phyloP scores from a whole-genome alignment of 202 grass and related monocot genomes.

The Dendrocalamus latiflorus region DNA sequence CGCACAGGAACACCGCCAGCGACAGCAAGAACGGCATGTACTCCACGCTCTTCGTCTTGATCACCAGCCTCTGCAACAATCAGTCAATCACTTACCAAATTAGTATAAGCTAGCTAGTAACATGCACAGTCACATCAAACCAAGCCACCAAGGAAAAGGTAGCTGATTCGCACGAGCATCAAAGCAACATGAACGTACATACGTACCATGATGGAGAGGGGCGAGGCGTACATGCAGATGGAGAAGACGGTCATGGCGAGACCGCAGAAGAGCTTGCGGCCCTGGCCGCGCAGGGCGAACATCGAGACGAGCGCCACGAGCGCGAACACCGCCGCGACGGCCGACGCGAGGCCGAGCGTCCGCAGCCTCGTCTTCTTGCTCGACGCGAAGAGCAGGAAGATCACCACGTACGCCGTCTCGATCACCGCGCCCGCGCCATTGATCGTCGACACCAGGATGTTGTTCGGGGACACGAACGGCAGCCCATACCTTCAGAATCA shows the following conservation, averaged over 20 bases:
- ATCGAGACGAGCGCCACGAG: slow-evolving; percentile 51
- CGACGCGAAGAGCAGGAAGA: slow-evolving; percentile 63
- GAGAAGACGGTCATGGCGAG: slow-evolving; percentile 68
- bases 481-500: slow-evolving; percentile 59
- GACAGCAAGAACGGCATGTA: slow-evolving; percentile 97
- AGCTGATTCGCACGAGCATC: neutral
- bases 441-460: slow-evolving; percentile 82
- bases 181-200: neutral
- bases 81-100: too few relatives aligned
- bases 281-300: slow-evolving; percentile 41
- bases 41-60: slow-evolving; percentile 95
- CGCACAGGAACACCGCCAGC: slow-evolving; percentile 86
- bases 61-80: slow-evolving; percentile 64
- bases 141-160: neutral
- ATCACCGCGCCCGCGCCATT: slow-evolving; percentile 66
- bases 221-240: slow-evolving; percentile 96
- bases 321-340: slow-evolving; percentile 47
- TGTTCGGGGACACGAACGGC: slow-evolving; percentile 86
- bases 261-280: slow-evolving; percentile 63
- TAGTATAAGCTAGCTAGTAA: neutral
- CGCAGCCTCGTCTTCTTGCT: slow-evolving; percentile 34
- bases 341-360: slow-evolving; percentile 42
- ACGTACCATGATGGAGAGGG: slow-evolving; percentile 88
- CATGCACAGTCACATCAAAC: neutral
- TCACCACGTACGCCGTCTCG: slow-evolving; percentile 67